phyloP scores from a whole-genome alignment of 2,329 filamentous ascomycete genomes.

The Colletotrichum theobromicola region DNA sequence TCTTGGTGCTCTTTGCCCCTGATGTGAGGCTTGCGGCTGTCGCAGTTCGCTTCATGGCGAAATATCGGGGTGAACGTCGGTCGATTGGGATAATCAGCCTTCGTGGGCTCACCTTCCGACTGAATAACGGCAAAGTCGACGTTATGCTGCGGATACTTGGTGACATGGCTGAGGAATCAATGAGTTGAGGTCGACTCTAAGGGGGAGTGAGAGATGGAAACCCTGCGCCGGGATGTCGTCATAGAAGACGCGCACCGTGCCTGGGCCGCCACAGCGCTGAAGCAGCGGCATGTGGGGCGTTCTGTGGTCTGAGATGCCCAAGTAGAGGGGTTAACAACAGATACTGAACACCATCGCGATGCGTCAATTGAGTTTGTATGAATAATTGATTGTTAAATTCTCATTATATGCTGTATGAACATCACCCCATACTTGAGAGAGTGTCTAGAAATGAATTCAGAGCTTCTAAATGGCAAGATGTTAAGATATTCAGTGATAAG shows the following conservation, averaged over 20 bases:
- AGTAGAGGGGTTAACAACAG: too few relatives aligned
- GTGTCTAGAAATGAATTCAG: too few relatives aligned
- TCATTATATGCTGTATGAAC: too few relatives aligned
- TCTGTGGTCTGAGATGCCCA: background rate
- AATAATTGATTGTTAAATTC: too few relatives aligned
- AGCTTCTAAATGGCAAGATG: too few relatives aligned
- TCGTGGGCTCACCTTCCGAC: accelerated
- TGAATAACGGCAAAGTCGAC: background rate
- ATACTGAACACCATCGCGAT: too few relatives aligned
- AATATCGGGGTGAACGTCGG: background rate
- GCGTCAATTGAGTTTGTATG: too few relatives aligned
- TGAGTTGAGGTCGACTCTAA: background rate
- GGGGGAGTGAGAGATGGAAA: background rate
- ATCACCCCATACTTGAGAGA: too few relatives aligned
- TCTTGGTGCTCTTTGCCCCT: background rate
- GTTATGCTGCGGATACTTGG: background rate
- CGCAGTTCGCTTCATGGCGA: conserved; percentile 6
- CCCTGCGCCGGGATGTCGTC: background rate
- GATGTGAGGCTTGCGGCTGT: background rate
- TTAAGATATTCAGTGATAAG: too few relatives aligned
- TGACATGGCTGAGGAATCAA: background rate
- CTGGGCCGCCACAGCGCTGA: background rate
- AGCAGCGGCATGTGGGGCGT: background rate
- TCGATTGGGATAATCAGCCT: accelerated
- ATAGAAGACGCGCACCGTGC: background rate